A percentile compares a stretch with the other conserved stretches of the same genome.
Conservation (phyloP, 345 rosid genomes). For the Hirschfeldia incana region DNA sequence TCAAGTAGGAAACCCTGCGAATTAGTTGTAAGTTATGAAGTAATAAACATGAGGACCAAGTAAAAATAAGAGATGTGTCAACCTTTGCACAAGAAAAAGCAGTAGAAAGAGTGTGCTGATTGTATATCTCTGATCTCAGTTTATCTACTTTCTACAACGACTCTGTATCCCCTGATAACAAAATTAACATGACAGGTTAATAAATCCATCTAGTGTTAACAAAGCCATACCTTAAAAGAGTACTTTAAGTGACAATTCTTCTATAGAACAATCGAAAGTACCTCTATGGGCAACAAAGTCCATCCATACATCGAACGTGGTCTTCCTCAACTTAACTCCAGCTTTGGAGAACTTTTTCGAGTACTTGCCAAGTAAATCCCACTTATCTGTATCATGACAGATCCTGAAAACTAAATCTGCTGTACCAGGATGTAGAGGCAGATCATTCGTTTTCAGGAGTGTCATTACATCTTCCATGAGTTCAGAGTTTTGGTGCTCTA, state of each 20-base stretch:
- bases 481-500: constrained; percentile 50
- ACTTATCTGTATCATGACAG: constrained; percentile 60
- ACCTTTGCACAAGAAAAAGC: constrained; percentile 89
- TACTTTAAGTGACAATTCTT: neutral
- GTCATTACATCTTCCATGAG: constrained; percentile 72
- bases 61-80: constrained; percentile 15
- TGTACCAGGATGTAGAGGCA: constrained; percentile 74
- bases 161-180: constrained; percentile 58
- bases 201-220: neutral
- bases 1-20: constrained; percentile 73
- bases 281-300: constrained; percentile 77
- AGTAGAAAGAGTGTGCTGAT: constrained; percentile 55
- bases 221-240: neutral
- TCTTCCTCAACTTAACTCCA: constrained; percentile 65
- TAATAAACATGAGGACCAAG: neutral
- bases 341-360: constrained; percentile 60
- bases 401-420: constrained; percentile 81
- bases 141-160: constrained; percentile 77
- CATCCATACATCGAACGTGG: constrained; percentile 82
- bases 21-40: neutral
- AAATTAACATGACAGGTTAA: neutral
- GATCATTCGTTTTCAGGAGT: constrained; percentile 57
- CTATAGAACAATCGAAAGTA: constrained; percentile 8
- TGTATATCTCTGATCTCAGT: constrained; percentile 66
- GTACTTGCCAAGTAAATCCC: constrained; percentile 67